A percentile compares a stretch with the other conserved stretches of the same genome.
These are phyloP conservation scores for Pyrrhoderma noxium DNA, from an alignment of 1,284 basidiomycete genomes.

Conservation along the genomic window DNA sequence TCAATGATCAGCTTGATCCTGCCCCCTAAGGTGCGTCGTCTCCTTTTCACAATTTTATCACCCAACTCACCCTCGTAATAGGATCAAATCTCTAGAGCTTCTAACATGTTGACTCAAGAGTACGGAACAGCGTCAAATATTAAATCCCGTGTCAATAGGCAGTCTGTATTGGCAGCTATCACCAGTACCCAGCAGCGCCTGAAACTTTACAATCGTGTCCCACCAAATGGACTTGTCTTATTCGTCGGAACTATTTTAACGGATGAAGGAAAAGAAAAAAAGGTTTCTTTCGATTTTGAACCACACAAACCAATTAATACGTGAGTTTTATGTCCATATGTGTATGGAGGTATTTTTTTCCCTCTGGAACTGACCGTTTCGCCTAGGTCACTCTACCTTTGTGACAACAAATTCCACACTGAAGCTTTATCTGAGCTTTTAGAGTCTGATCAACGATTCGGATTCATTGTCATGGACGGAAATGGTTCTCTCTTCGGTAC, in stretches of 20 bases:
- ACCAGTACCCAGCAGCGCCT: constrained; percentile 98
- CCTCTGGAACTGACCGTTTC: neutral
- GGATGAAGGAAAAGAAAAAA: constrained; percentile 99
- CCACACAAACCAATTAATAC: constrained; percentile 99
- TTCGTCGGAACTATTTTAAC: constrained; percentile 98
- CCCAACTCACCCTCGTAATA: constrained; percentile 26
- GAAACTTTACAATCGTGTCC: constrained; percentile 94
- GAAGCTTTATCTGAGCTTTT: constrained; percentile 95
- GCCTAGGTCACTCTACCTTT: constrained; percentile 87
- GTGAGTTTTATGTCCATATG: constrained; percentile 38
- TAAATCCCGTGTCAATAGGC: constrained; percentile 97
- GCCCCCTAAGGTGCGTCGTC: constrained; percentile 72
- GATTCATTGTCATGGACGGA: constrained; percentile 99
- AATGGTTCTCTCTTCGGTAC: constrained; percentile 96
- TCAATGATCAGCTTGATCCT: constrained; percentile 99
- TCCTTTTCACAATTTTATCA: neutral
- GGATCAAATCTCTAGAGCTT: constrained; percentile 94
- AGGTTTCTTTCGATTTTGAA: constrained; percentile 95
- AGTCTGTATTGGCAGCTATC: constrained; percentile 96
- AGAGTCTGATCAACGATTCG: constrained; percentile 96
- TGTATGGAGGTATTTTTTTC: neutral
- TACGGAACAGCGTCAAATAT: constrained; percentile 98
- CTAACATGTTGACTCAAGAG: constrained; percentile 96
- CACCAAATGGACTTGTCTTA: constrained; percentile 93
- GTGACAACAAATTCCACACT: constrained; percentile 99